These are phyloP conservation scores for Geranomyces variabilis DNA, from an alignment of 192 early-diverging fungal genomes.

Conservation along the genomic window DNA sequence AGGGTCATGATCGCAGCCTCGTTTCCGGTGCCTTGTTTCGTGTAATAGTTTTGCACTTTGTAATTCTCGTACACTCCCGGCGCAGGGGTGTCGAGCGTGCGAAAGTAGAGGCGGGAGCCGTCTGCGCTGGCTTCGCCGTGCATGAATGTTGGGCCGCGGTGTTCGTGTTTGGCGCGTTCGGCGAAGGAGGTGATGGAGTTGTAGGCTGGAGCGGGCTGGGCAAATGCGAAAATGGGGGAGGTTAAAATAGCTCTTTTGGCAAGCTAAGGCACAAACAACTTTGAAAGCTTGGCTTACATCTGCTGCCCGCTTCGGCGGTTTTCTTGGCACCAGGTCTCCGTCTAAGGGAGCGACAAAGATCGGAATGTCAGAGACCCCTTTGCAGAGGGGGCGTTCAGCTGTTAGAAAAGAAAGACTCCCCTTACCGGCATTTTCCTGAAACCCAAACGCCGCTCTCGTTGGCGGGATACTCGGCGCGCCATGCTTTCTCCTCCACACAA, in stretches of 20 bases:
- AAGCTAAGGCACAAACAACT: neutral
- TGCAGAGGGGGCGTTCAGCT: neutral
- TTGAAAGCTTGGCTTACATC: slow-evolving; percentile 43
- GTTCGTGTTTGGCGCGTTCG: slow-evolving; percentile 44
- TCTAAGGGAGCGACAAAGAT: slow-evolving; percentile 2
- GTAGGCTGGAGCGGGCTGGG: slow-evolving; percentile 46
- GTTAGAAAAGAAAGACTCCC: neutral
- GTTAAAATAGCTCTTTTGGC: no score
- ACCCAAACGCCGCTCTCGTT: slow-evolving; percentile 48
- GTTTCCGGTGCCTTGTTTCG: slow-evolving; percentile 38
- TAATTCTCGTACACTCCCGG: slow-evolving; percentile 46
- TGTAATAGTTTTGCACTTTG: slow-evolving; percentile 30
- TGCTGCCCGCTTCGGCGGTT: slow-evolving; percentile 43
- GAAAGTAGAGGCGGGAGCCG: slow-evolving; percentile 38
- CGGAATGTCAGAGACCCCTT: neutral
- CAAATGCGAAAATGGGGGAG: neutral
- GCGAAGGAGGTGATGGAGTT: slow-evolving; percentile 53
- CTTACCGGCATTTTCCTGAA: slow-evolving; percentile 51
- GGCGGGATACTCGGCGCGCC: slow-evolving; percentile 56
- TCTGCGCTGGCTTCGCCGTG: neutral
- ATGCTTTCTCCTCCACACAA: slow-evolving; percentile 57
- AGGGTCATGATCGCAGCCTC: slow-evolving; percentile 56
- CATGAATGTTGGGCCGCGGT: slow-evolving; percentile 41
- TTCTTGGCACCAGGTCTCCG: slow-evolving; percentile 51
- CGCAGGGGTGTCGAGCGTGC: slow-evolving; percentile 41